phyloP scores from a whole-genome alignment of 2,329 filamentous ascomycete genomes.

The Xylariaceae sp. region DNA sequence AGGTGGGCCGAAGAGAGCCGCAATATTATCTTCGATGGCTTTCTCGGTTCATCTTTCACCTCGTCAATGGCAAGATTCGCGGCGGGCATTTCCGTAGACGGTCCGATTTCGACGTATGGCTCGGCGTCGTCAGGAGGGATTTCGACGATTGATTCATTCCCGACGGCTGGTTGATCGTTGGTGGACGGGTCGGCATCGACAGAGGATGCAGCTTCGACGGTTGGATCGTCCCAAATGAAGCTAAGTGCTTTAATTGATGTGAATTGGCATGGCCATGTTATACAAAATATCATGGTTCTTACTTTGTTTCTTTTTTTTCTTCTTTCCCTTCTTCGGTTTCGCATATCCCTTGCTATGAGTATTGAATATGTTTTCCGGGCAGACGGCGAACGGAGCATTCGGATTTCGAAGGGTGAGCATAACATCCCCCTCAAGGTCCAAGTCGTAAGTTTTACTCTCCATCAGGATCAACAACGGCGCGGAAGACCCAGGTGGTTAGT shows the following conservation, averaged over 20 bases:
- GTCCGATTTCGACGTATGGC: background rate
- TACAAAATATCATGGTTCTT: background rate
- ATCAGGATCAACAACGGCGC: too few species aligned
- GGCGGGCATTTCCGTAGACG: background rate
- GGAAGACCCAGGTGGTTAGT: too few species aligned
- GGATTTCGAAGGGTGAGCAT: background rate
- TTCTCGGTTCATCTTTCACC: background rate
- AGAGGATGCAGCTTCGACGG: background rate
- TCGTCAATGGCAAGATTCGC: too few species aligned
- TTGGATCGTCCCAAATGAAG: background rate
- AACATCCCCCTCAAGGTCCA: background rate
- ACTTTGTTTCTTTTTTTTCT: background rate
- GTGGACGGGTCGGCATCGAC: background rate
- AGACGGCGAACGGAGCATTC: background rate
- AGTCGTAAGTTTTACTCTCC: background rate
- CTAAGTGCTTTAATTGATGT: background rate
- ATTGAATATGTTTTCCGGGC: background rate
- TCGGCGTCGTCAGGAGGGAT: background rate
- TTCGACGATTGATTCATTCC: background rate
- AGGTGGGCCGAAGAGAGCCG: slow-evolving; percentile 19
- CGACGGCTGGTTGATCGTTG: background rate
- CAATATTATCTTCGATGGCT: background rate
- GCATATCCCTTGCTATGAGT: background rate
- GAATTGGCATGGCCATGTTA: background rate
- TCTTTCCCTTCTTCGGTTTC: background rate